Evolutionary conservation across 306 rosid species (phyloP), one percentile per base, ranked within the genome.

Genomic region (Pachyrhizus erosus): DNA sequence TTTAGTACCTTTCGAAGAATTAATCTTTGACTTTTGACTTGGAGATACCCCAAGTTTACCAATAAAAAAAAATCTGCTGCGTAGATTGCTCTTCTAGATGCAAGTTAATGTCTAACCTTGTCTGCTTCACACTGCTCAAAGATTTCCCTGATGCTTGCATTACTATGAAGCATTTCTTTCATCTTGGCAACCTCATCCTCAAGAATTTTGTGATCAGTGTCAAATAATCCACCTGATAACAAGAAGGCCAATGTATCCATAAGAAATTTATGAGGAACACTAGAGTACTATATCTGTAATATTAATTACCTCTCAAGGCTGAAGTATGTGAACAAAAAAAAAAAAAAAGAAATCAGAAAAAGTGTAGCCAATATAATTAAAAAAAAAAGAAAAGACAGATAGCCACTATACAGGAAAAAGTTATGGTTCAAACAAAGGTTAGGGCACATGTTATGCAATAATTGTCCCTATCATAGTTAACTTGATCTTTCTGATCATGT

Each of bases 191-290:
- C 48, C 65, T 82, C 92, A 80, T 85, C 90, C 77, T 81, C 84
- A 5, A 83, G 42, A 27, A 75, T 67, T 65, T 26, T 89, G n/a
- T 79, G 75, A 71, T 83, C 91, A 9, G 84, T 73, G 60, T 87
- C 91, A 24, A 81, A 45, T 67, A 89, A 84, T 81, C 91, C 92
- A 86, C 89, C 93, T 89, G 48, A 8, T 46, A 18, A 67, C 5
- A 13, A 69, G 18, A 77, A 11, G 18, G 7, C 26, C 60, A 76
- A 61, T 8, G 9, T 37, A 37, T 27, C 52, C 34, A 34, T 10
- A 23, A 18, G 37, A 24, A 60, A n/a, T n/a, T n/a, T 51, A 51
- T 51, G 58, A 51, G 24, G 24, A 51, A 17, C 9, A 51, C 58
- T 1, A n/a, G 2, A 37, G 58, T n/a, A n/a, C 24, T 60, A 1